Evolutionary conservation across 257 asterid species (phyloP).

Genomic region (Plantago elongata): DNA sequence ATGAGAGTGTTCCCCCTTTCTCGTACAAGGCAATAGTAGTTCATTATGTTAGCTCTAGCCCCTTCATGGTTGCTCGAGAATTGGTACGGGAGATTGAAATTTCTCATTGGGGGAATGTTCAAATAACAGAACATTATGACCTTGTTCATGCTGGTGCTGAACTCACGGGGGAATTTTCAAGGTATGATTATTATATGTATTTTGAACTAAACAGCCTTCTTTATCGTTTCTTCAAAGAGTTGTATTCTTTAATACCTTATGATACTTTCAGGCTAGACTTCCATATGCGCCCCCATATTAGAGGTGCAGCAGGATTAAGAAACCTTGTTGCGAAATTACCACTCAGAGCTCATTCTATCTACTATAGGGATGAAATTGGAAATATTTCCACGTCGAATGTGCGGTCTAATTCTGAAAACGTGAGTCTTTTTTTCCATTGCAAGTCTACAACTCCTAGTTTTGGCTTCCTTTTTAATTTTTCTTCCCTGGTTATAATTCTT

Average conservation of each 20-base stretch:
- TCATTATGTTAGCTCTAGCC: slow-evolving; percentile 70
- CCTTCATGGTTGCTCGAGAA: slow-evolving; percentile 75
- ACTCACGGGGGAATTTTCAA: slow-evolving; percentile 83
- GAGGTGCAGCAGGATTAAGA: slow-evolving; percentile 82
- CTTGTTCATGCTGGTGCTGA: slow-evolving; percentile 86
- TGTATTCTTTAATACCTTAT: slow-evolving; percentile 4
- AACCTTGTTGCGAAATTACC: slow-evolving; percentile 76
- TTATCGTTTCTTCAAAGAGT: slow-evolving; percentile 7
- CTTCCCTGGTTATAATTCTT: slow-evolving; percentile 19
- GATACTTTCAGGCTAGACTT: slow-evolving; percentile 66
- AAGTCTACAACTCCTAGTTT: too few relatives aligned
- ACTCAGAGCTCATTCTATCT: slow-evolving; percentile 88
- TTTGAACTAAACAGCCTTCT: neutral
- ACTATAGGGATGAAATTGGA: slow-evolving; percentile 96
- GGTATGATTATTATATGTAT: slow-evolving; percentile 37
- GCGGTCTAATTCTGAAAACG: slow-evolving; percentile 74
- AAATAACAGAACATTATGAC: slow-evolving; percentile 76
- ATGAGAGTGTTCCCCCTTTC: slow-evolving; percentile 67
- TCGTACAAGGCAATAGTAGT: slow-evolving; percentile 56
- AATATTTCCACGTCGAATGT: slow-evolving; percentile 90
- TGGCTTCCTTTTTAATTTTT: too few relatives aligned
- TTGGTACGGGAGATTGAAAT: slow-evolving; percentile 90
- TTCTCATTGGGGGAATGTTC: slow-evolving; percentile 99
- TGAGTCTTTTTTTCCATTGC: slow-evolving; percentile 23
- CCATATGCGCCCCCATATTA: slow-evolving; percentile 67